Evolutionary conservation across 768 basidiomycete species (phyloP).

Genomic region (Termitomyces sp.): DNA sequence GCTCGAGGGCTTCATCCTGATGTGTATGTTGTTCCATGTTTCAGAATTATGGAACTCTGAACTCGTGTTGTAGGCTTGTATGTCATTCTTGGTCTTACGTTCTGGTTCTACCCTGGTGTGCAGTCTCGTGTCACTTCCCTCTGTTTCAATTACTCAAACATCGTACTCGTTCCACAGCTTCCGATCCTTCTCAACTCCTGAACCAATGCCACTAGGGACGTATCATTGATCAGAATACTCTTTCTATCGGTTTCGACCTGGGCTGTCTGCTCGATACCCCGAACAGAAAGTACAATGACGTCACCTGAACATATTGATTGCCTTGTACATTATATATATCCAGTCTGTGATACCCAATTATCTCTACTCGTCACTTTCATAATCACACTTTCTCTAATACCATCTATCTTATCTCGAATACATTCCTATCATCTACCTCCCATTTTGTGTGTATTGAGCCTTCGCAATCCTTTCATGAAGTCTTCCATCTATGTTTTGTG

Average conservation of each 20-base stretch:
- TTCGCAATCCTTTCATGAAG: no score
- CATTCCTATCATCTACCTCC: no score
- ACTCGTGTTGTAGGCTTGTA: constrained; percentile 44
- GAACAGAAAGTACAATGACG: no score
- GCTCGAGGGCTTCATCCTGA: constrained; percentile 73
- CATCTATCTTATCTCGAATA: no score
- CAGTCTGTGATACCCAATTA: no score
- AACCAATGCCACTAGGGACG: constrained; percentile 12
- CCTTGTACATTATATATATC: no score
- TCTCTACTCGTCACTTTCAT: neutral
- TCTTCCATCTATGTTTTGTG: neutral
- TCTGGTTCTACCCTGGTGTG: constrained; percentile 56
- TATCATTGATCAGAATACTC: no score
- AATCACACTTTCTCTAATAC: neutral
- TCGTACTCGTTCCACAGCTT: constrained; percentile 11
- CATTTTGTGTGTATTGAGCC: neutral
- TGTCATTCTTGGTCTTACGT: constrained; percentile 62
- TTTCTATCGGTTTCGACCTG: no score
- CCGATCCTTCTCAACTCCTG: constrained; percentile 26
- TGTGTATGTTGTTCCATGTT: constrained; percentile 38
- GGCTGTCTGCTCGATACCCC: no score
- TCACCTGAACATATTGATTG: no score
- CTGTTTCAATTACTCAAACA: neutral
- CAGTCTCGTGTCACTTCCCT: neutral
- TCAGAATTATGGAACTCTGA: neutral